Base-by-base conservation (phyloP, 2,329 filamentous ascomycete species). In the Endothia cerciana region DNA sequence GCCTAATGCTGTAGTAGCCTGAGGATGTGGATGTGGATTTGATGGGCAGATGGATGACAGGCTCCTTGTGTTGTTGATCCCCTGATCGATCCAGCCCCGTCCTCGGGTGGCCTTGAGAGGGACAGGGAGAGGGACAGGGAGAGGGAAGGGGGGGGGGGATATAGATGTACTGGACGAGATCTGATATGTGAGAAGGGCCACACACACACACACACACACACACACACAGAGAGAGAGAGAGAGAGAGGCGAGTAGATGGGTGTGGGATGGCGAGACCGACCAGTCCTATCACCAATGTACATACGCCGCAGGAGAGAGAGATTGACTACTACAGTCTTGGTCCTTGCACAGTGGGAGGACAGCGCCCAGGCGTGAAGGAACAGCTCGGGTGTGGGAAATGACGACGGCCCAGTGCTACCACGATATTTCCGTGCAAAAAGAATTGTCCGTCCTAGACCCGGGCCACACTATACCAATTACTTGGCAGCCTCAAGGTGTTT, bases 361-460 rank as follows among this genome's bases (percentile, higher is more conserved):
- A 15, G n/a, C 38, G 38, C 38, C 56, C 55, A 25, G 22, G 38
- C 36, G 38, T 43, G 57, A 59, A 45, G 57, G 40, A 59, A 10
- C 40, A 59, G n/a, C 25, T 33, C 25, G 57, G 57, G 41, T 22
- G 38, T 55, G 51, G 57, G 57, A 59, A 45, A 59, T 59, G 57
- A 59, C 57, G 57, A 59, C 40, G 57, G 51, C 40, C 51, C 49
- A 22, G 57, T 59, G 57, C 57, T 28, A 59, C 57, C 57, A 59
- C 38, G 57, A 59, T 30, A 59, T 59, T 59, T 59, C 57, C 57
- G 57, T 28, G 40, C 40, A 28, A 36, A 30, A 11, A 28, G 57
- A 33, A 43, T 33, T 43, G 40, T 59, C 57, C 57, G 57, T 41
- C 57, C 15, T 51, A 22, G 30, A 36, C 30, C 17, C n/a, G n/a